Evolutionary conservation across 2,329 filamentous ascomycete genomes (phyloP).

Genomic region (Triangularia setosa): DNA sequence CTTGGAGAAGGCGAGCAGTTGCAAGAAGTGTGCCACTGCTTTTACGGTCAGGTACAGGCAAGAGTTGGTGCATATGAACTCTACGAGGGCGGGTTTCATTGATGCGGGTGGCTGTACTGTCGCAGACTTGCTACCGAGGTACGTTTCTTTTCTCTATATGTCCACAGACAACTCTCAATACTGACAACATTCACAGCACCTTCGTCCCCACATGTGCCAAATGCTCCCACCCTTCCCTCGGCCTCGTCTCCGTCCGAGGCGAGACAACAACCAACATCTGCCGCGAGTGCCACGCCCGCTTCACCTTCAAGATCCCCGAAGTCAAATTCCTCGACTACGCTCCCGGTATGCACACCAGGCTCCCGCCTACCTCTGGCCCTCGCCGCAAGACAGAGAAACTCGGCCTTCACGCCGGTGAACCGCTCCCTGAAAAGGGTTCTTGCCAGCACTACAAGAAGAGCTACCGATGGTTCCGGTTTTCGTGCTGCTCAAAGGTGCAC

Average conservation of each 20-base stretch:
- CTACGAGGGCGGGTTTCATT: conserved; percentile 72
- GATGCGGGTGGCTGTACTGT: conserved; percentile 72
- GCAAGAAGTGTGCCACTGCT: conserved; percentile 55
- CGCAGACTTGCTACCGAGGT: conserved; percentile 71
- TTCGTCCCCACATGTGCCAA: conserved; percentile 74
- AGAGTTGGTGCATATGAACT: conserved; percentile 69
- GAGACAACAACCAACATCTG: conserved; percentile 72
- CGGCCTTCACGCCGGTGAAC: conserved; percentile 54
- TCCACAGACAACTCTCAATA: neutral
- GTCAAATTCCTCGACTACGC: conserved; percentile 73
- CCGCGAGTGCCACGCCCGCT: conserved; percentile 73
- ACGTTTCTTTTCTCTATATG: conserved; percentile 17
- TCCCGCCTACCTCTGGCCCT: conserved; percentile 34
- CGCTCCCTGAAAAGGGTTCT: conserved; percentile 49
- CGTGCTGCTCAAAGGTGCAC: conserved; percentile 56
- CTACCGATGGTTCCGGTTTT: conserved; percentile 63
- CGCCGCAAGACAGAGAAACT: conserved; percentile 50
- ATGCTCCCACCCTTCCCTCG: conserved; percentile 67
- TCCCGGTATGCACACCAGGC: conserved; percentile 39
- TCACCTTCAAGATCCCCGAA: conserved; percentile 74
- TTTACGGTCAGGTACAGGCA: conserved; percentile 56
- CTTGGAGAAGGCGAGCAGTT: conserved; percentile 47
- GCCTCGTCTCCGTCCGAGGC: conserved; percentile 68
- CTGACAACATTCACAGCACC: conserved; percentile 46
- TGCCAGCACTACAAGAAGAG: conserved; percentile 57